Base-by-base conservation (phyloP, 768 basidiomycete genomes). In the Lactarius hatsudake region DNA sequence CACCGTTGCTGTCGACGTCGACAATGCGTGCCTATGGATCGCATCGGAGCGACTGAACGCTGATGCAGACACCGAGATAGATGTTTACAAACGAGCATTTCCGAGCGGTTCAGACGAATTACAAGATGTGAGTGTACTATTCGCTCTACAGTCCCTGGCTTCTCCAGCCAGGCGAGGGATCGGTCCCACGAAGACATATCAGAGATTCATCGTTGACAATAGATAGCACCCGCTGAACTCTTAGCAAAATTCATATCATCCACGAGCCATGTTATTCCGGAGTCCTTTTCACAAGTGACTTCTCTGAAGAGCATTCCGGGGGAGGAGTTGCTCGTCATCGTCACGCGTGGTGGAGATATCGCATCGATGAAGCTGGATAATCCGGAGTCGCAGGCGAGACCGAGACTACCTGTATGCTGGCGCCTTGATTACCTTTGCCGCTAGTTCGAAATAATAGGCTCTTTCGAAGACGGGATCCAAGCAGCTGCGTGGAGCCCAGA, bases 401-500 rank as follows among this genome's bases (percentile, higher is more conserved):
- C 0, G 36, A 42, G 20, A 45, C 28, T n/a, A 17, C 42, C 17
- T 26, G 1, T 51, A 34, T 58, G 1, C 30, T 59, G 51, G 45
- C 36, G 12, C 40, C 45, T 59, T 60, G 26, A 51, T 58, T 40
- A 18, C 30, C 36, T 59, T 23, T 54, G 15, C 43, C 32, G 4
- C 63, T 36, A 92, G 90, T 78, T 85, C 54, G 93, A 96, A 70
- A 83, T 94, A 17, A 89, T 96, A 63, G 96, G 96, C 18, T 87
- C 88, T 0, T 86, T 98, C 8, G 96, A 97, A 63, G 81, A 86
- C 13, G 94, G 93, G 0, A 88, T 99, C 59, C 76, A 86, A 36
- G 87, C 89, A 0, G 95, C 93, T 13, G 80, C 84, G 15, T 98
- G 96, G 96, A 89, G 89, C 69, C 94, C 96, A 5, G 97, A 99